Evolutionary conservation across 2,329 filamentous ascomycete genomes (phyloP).

Genomic region (Aspergillus udagawae): DNA sequence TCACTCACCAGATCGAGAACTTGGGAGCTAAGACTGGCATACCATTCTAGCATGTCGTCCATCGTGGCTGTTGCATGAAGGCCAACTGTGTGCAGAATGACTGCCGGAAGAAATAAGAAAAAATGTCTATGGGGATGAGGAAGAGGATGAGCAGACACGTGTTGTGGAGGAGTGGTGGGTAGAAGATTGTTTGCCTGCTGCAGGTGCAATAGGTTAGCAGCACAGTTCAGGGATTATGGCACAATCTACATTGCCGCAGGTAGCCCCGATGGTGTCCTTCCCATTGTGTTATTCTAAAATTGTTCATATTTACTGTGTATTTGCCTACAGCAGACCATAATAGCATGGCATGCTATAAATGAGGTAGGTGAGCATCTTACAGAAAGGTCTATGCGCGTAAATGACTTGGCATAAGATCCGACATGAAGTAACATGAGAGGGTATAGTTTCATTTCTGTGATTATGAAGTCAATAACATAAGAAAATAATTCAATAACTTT

Average conservation of each 20-base stretch:
- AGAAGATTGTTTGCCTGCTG: not conserved
- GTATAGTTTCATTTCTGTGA: not conserved
- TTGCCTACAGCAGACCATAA: not conserved
- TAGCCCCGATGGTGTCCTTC: not conserved
- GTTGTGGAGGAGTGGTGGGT: not conserved
- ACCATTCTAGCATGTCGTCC: constrained; percentile 1
- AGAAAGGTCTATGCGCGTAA: not conserved
- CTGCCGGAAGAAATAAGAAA: not conserved
- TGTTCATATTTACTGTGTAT: not conserved
- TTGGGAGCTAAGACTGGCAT: constrained; percentile 3
- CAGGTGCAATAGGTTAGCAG: not conserved
- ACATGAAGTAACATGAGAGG: not conserved
- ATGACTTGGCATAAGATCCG: not conserved
- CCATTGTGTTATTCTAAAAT: not conserved
- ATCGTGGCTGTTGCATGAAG: not conserved
- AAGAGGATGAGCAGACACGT: not conserved
- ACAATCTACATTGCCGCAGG: not conserved
- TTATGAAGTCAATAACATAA: too few relatives aligned
- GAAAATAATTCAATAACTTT: too few relatives aligned
- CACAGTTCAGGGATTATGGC: not conserved
- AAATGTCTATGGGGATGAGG: not conserved
- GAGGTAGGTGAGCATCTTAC: not conserved
- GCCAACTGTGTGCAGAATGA: not conserved
- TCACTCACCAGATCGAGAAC: constrained; percentile 11
- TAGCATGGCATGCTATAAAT: not conserved